phyloP scores from a whole-genome alignment of 768 basidiomycete species.

The Tulasnella sp. region DNA sequence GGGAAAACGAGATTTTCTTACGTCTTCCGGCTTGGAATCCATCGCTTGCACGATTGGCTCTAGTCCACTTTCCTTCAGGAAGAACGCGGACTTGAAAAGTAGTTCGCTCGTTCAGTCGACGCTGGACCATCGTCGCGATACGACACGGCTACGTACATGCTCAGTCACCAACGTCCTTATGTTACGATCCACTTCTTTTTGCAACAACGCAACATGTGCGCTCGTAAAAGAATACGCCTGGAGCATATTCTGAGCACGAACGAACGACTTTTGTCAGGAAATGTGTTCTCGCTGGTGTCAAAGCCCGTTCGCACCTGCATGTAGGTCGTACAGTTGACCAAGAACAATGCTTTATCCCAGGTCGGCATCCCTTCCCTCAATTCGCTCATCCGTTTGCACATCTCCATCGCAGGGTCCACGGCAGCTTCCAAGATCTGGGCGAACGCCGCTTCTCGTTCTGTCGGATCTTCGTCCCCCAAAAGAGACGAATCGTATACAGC shows the following conservation, averaged over 20 bases:
- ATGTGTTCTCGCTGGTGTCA: background rate
- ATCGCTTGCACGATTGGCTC: slow-evolving; percentile 46
- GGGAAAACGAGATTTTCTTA: slow-evolving; percentile 37
- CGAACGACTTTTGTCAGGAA: slow-evolving; percentile 14
- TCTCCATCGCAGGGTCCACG: slow-evolving; percentile 79
- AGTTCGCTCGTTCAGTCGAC: background rate
- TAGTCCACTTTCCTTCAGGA: slow-evolving; percentile 50
- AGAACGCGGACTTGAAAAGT: slow-evolving; percentile 44
- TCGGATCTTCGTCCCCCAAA: slow-evolving; percentile 58
- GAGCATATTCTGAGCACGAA: slow-evolving; percentile 57
- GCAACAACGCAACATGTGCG: slow-evolving; percentile 61
- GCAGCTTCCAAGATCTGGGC: slow-evolving; percentile 78
- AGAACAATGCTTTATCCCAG: slow-evolving; percentile 85
- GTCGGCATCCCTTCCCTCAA: slow-evolving; percentile 56
- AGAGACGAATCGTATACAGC: slow-evolving; percentile 85
- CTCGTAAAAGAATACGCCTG: slow-evolving; percentile 70
- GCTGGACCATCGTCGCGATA: background rate
- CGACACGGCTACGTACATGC: slow-evolving; percentile 61
- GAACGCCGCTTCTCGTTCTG: slow-evolving; percentile 53
- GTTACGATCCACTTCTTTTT: slow-evolving; percentile 61
- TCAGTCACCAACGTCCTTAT: slow-evolving; percentile 71
- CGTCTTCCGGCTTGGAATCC: slow-evolving; percentile 44
- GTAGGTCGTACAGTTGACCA: slow-evolving; percentile 84
- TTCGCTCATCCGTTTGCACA: slow-evolving; percentile 70
- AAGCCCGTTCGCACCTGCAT: slow-evolving; percentile 61